phyloP scores from a whole-genome alignment of 805 yeast species.

The Ogataea trehalophila region DNA sequence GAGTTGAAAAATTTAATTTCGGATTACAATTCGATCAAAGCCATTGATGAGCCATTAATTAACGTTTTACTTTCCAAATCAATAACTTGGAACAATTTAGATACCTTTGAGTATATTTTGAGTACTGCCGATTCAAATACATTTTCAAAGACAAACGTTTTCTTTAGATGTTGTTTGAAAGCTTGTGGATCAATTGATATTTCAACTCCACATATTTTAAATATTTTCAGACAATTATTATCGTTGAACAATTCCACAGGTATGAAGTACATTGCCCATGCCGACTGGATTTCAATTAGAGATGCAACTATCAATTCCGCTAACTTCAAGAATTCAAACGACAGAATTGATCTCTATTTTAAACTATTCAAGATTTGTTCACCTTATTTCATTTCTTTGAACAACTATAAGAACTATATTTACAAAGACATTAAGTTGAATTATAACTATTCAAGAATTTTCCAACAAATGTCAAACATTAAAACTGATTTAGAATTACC shows the following conservation, averaged over 20 bases:
- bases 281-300: constrained; percentile 81
- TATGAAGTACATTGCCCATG: constrained; percentile 64
- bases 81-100: constrained; percentile 61
- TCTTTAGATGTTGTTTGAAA: constrained; percentile 68
- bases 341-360: constrained; percentile 50
- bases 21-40: constrained; percentile 50
- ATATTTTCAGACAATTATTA: constrained; percentile 27
- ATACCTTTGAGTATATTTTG: constrained; percentile 59
- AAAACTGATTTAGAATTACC: constrained; percentile 38
- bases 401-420: constrained; percentile 41
- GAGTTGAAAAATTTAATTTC: constrained; percentile 54
- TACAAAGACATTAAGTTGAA: constrained; percentile 42
- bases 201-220: constrained; percentile 48
- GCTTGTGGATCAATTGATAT: constrained; percentile 63
- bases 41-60: constrained; percentile 75
- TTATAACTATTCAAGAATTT: constrained; percentile 34
- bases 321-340: constrained; percentile 29
- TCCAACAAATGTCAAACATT: constrained; percentile 34
- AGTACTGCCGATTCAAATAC: constrained; percentile 54
- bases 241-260: constrained; percentile 47
- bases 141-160: constrained; percentile 59
- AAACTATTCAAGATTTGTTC: constrained; percentile 49
- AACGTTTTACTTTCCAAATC: constrained; percentile 68
- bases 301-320: constrained; percentile 61
- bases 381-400: constrained; percentile 42